Evolutionary conservation across 495 filamentous ascomycete species (phyloP).

Genomic region (Penicillium tannophilum): DNA sequence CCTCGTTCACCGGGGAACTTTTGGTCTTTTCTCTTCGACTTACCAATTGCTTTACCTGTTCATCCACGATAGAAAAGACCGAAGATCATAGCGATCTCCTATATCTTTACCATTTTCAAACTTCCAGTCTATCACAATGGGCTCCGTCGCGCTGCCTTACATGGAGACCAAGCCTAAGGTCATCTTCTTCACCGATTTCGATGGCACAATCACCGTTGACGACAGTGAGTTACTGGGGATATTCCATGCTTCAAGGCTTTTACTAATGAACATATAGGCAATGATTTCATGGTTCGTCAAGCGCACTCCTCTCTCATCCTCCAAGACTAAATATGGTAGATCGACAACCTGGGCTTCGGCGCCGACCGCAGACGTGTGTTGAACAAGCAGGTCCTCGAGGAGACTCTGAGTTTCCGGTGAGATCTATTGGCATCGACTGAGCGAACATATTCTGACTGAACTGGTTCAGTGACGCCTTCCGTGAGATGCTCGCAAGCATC

Average conservation of each 20-base stretch:
- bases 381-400: constrained; percentile 72
- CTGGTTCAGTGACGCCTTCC: constrained; percentile 69
- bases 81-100: background rate
- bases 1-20: constrained; percentile 16
- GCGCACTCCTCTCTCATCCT: background rate
- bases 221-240: constrained; percentile 60
- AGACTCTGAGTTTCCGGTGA: constrained; percentile 70
- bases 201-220: constrained; percentile 88
- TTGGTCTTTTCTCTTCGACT: constrained; percentile 10
- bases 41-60: constrained; percentile 9
- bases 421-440: background rate
- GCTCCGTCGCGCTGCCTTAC: constrained; percentile 42
- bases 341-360: constrained; percentile 89
- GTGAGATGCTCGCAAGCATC: constrained; percentile 83
- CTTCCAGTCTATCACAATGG: constrained; percentile 30
- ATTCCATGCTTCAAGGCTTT: background rate
- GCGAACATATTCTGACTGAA: constrained; percentile 1
- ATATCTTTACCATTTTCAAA: background rate
- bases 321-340: constrained; percentile 46
- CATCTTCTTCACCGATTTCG: constrained; percentile 98
- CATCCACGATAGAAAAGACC: background rate
- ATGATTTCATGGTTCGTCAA: constrained; percentile 74
- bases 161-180: constrained; percentile 71
- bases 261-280: constrained; percentile 55
- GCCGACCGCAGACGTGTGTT: constrained; percentile 59